Base-by-base conservation (phyloP, 1,139 yeast species). In the Yamadazyma spencermartinsiae region DNA sequence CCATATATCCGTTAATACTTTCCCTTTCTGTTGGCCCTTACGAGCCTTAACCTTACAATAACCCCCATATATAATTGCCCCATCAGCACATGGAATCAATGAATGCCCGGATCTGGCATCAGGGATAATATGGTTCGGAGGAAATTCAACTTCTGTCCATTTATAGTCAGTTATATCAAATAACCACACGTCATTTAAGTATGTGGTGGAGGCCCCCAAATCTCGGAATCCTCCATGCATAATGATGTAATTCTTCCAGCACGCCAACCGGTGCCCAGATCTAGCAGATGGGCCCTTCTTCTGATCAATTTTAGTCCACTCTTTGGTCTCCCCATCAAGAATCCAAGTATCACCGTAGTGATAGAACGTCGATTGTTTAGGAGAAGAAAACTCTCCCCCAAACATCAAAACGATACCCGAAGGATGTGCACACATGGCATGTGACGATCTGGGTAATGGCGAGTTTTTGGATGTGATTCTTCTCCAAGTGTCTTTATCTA, bases 311-410 rank as follows among this genome's bases (percentile, higher is more conserved):
- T 89, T 89, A 17, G 86, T 74, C 98, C 98, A 92, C 61, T 89
- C 96, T 53, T 86, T 88, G 12, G 84, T 71, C 23, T 77, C 80
- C 1, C 90, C 78, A 54, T 92, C 98, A 44, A 92, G 67, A 38
- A 90, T 72, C 98, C 98, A 92, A 3, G 96, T 85, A 56, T 92
- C 98, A 14, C 96, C 94, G 59, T 88, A 92, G 61, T 92, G 98
- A 60, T 92, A 94, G 60, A 92, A 92, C 0, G 97, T 88, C 36
- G 89, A 82, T 61, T 92, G 98, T 55, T 90, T 92, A 2, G 98
- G 98, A 6, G 96, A 86, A 1, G 97, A 87, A 53, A 92, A 92
- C 61, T 92, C 98, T 49, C 98, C 98, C 37, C 98, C 98, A 66
- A 88, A 92, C 72, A 92, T 63, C 44, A 92, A 63, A 18, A 87